Conservation (phyloP, 805 yeast genomes). For the Suhomyces pyralidae region DNA sequence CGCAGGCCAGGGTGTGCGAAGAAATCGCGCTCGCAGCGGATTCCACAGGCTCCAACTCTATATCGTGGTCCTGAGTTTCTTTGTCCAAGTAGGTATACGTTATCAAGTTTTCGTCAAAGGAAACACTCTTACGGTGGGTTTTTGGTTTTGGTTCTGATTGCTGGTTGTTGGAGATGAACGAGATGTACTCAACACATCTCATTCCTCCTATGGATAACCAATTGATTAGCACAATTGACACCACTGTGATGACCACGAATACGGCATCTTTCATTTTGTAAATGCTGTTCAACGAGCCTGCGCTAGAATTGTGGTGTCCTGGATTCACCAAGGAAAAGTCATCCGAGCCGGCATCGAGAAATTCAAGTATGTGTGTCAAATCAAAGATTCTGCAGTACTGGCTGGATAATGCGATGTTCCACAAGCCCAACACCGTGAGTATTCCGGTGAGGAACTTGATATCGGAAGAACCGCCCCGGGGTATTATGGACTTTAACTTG, state of each 20-base stretch:
- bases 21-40: background rate
- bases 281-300: conserved; percentile 4
- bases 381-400: conserved; percentile 2
- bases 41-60: background rate
- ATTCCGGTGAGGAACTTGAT: background rate
- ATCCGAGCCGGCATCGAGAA: background rate
- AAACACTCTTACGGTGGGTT: conserved; percentile 14
- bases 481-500: conserved; percentile 3
- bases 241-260: conserved; percentile 7
- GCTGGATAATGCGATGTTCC: conserved; percentile 4
- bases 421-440: conserved; percentile 1
- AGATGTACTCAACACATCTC: conserved; percentile 15
- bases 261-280: conserved; percentile 12
- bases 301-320: background rate
- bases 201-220: conserved; percentile 11
- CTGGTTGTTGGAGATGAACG: conserved; percentile 8
- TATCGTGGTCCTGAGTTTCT: background rate
- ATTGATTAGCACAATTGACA: conserved; percentile 11
- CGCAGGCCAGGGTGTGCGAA: background rate
- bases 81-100: conserved; percentile 13
- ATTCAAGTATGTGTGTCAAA: background rate
- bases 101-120: conserved; percentile 15
- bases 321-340: conserved; percentile 2
- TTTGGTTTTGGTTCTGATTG: conserved; percentile 3
- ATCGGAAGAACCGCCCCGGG: conserved; percentile 8